Conservation (phyloP, 73 alveolate species). For the Stentor roeselii region DNA sequence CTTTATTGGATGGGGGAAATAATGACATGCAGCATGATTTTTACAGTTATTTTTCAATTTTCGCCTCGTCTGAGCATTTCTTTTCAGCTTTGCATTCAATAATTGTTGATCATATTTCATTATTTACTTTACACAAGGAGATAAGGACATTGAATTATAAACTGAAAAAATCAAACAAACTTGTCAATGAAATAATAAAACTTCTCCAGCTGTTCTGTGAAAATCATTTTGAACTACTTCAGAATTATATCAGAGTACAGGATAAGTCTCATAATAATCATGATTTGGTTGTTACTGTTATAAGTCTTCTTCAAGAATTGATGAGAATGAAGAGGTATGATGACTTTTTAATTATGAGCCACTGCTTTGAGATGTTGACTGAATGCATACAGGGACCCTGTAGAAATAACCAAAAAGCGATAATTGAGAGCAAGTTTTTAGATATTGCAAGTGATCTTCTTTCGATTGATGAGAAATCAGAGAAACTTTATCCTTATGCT, state of each 20-base stretch:
- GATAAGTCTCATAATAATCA: conserved; percentile 70
- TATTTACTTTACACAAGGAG: background rate
- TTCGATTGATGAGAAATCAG: conserved; percentile 44
- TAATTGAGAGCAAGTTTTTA: conserved; percentile 80
- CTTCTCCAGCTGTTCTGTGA: conserved; percentile 90
- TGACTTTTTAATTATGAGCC: conserved; percentile 72
- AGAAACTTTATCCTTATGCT: conserved; percentile 15
- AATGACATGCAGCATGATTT: conserved; percentile 46
- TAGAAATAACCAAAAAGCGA: conserved; percentile 72
- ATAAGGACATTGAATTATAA: background rate
- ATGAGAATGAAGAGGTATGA: conserved; percentile 61
- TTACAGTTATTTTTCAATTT: conserved; percentile 41
- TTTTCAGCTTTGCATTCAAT: conserved; percentile 38
- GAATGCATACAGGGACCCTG: conserved; percentile 98
- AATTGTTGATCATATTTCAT: conserved; percentile 43
- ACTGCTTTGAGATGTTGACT: conserved; percentile 85
- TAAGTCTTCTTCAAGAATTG: conserved; percentile 34
- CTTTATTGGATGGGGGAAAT: conserved; percentile 53
- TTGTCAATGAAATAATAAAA: conserved; percentile 64
- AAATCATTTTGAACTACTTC: conserved; percentile 76
- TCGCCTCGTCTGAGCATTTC: conserved; percentile 45
- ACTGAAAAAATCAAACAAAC: background rate
- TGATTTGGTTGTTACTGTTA: conserved; percentile 64
- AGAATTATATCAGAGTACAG: conserved; percentile 83
- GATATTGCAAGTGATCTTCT: conserved; percentile 69